A percentile compares a stretch with the other conserved stretches of the same genome.
Conservation (phyloP, 345 rosid genomes). For the Salix dunnii region DNA sequence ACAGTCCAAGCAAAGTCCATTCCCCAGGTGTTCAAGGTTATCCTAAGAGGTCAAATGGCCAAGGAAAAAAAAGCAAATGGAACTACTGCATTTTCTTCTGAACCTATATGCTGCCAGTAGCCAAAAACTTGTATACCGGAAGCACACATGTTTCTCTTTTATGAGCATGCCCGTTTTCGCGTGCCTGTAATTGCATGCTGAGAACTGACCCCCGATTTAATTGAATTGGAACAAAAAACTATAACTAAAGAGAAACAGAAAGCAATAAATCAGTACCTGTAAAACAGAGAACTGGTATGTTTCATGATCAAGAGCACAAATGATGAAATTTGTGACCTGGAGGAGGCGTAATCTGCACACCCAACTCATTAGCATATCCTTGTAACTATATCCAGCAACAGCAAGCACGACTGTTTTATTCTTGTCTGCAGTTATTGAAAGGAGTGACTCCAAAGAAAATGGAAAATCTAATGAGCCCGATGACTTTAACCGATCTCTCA, state of each 20-base stretch:
- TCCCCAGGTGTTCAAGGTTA: not conserved
- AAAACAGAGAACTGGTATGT: constrained; percentile 66
- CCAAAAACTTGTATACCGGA: not conserved
- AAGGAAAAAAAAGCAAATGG: not conserved
- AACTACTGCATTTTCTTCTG: not conserved
- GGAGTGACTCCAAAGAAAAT: constrained; percentile 65
- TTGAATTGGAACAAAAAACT: not conserved
- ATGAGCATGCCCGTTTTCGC: not conserved
- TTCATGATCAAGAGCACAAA: constrained; percentile 84
- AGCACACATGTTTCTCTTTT: not conserved
- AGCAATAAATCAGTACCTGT: constrained; percentile 45
- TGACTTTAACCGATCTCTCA: constrained; percentile 34
- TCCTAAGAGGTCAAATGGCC: not conserved
- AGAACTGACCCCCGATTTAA: not conserved
- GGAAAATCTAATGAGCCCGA: constrained; percentile 38
- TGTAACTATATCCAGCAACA: constrained; percentile 86
- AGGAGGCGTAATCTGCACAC: constrained; percentile 82
- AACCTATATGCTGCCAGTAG: not conserved
- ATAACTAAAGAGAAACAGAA: constrained; percentile 1
- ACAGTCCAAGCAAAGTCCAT: not conserved
- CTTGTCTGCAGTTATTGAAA: constrained; percentile 55
- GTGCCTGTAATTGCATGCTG: not conserved
- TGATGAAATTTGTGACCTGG: constrained; percentile 60
- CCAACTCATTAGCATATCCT: constrained; percentile 98
- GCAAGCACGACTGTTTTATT: constrained; percentile 70